phyloP scores from a whole-genome alignment of 306 rosid genomes.

The Hippophae gyantsensis region DNA sequence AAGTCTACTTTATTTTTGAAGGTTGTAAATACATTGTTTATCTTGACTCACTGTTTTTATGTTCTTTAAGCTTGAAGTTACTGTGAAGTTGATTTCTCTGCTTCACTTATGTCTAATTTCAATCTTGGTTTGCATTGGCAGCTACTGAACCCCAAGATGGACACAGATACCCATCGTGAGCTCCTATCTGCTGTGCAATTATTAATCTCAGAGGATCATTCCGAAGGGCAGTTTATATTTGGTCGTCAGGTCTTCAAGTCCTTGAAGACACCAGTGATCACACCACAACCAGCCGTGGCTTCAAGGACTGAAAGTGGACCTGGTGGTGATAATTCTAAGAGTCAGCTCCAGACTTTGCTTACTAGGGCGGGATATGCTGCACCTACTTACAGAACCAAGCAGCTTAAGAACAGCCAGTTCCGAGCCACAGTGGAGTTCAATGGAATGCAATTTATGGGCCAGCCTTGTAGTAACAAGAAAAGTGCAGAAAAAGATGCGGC shows the following conservation, averaged over 20 bases:
- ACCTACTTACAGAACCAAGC: conserved; percentile 64
- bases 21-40: background rate
- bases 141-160: conserved; percentile 69
- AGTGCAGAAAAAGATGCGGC: conserved; percentile 96
- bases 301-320: conserved; percentile 96
- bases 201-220: conserved; percentile 49
- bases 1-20: background rate
- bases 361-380: conserved; percentile 80
- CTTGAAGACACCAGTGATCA: conserved; percentile 28
- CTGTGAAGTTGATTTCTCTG: background rate
- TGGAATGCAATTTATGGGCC: conserved; percentile 74
- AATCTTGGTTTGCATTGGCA: conserved; percentile 24
- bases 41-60: conserved; percentile 8
- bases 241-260: conserved; percentile 48
- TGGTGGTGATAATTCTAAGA: conserved; percentile 93
- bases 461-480: conserved; percentile 79
- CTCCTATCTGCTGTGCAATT: conserved; percentile 70
- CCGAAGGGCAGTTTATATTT: conserved; percentile 68
- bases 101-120: conserved; percentile 8
- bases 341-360: conserved; percentile 87
- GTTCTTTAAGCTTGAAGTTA: conserved; percentile 2
- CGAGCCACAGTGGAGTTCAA: conserved; percentile 61
- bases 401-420: conserved; percentile 56
- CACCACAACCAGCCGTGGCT: conserved; percentile 37
- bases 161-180: conserved; percentile 43